Evolutionary conservation across 164 flowering plant genomes (phyloP), one percentile per base, ranked within the genome.

Genomic region (Cinnamomum micranthum): DNA sequence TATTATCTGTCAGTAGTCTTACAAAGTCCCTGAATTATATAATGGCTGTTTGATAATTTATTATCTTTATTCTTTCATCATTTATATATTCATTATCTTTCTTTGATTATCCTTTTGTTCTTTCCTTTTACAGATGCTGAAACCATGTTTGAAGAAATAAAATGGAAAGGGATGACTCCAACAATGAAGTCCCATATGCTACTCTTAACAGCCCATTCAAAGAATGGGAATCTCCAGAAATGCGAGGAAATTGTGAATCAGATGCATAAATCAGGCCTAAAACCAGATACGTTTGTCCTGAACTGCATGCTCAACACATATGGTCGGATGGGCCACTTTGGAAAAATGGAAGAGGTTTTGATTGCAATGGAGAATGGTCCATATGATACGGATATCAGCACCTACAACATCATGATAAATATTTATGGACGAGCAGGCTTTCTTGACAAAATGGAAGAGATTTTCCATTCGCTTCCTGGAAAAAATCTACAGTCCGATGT

Each of bases 101-200:
- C n/a, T 55, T 55, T 55, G 60, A 55, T 14, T 55, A 55, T 17
- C 60, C 50, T 72, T 35, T 41, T 72, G 24, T 41, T 1, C 17
- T 67, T 1, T 65, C 31, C 7, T 59, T 70, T 68, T 71, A 52
- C 52, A 92, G 97, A 92, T 80, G 97, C 97, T 22, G 82, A 85
- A 76, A 81, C 84, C 2, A 82, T 86, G 59, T 94, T 94, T 77
- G 90, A 88, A 59, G 90, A 89, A 74, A 88, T 92, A 89, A 88
- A 85, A 79, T 79, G 85, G 15, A 79, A 85, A 3, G 94, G 95
- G 20, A 84, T 92, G 76, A 82, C 81, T 52, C 96, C 97, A 71
- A 92, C 97, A 4, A 88, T 92, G 97, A 94, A 94, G 81, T 94
- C 98, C 74, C 92, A 92, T 84, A 91, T 94, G 97, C 82, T 92